These are phyloP conservation scores for Tolypocladium nubicola DNA, from an alignment of 2,329 filamentous ascomycete species.

Conservation along the genomic window DNA sequence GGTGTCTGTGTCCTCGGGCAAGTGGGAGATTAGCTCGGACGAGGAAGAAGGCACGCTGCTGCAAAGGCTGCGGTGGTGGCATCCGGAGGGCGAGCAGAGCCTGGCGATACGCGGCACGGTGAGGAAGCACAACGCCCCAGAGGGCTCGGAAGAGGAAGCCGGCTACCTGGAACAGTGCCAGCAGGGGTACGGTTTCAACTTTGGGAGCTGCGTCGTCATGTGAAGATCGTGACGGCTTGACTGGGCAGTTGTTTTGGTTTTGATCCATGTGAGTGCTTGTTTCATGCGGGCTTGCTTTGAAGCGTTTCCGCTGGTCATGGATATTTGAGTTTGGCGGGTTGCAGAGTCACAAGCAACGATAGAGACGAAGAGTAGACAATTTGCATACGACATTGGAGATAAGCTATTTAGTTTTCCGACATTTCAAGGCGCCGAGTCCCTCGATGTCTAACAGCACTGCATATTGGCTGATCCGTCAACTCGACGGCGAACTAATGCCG, in stretches of 20 bases:
- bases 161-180: conserved; percentile 68
- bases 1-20: conserved; percentile 72
- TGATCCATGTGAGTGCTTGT: neutral
- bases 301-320: neutral
- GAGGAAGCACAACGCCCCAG: conserved; percentile 46
- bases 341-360: neutral
- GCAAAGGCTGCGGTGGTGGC: conserved; percentile 87
- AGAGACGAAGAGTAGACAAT: neutral
- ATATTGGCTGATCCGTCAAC: too few species aligned
- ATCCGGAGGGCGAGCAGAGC: conserved; percentile 72
- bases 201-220: conserved; percentile 42
- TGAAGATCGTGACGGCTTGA: conserved; percentile 12
- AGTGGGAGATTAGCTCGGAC: conserved; percentile 74
- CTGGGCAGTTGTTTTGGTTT: neutral
- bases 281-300: neutral
- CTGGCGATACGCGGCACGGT: conserved; percentile 67
- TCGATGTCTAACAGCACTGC: neutral
- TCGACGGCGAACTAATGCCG: too few species aligned
- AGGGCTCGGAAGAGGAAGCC: conserved; percentile 57
- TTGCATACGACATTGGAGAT: neutral
- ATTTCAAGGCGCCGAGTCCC: neutral
- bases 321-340: neutral
- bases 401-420: neutral
- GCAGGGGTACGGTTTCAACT: conserved; percentile 32
- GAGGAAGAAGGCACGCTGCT: conserved; percentile 58